These are phyloP conservation scores for Hypocreales sp. DNA, from an alignment of 2,329 filamentous ascomycete genomes.

Conservation along the genomic window DNA sequence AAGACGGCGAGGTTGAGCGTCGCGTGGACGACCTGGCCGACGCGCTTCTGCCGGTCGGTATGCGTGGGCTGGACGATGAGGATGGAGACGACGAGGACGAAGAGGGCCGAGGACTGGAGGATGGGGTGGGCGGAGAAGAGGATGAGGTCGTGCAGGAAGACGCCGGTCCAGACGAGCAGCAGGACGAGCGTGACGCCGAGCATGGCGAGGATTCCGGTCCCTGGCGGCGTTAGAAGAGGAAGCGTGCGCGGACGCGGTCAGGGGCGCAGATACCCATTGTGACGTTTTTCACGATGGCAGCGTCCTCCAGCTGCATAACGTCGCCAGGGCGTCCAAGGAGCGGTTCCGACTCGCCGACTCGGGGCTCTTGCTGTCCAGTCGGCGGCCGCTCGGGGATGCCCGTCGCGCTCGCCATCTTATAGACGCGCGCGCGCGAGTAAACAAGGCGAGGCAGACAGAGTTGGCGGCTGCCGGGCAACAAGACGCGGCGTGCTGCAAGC, in stretches of 20 bases:
- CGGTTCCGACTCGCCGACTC: constrained; percentile 27
- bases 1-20: constrained; percentile 52
- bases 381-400: constrained; percentile 40
- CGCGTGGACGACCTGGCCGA: constrained; percentile 48
- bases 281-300: constrained; percentile 54
- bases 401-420: constrained; percentile 61
- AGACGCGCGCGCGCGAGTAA: too few relatives aligned
- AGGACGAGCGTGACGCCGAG: constrained; percentile 61
- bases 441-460: background rate
- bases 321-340: constrained; percentile 47
- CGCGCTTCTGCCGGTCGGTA: constrained; percentile 55
- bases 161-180: constrained; percentile 60
- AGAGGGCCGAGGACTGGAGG: constrained; percentile 47
- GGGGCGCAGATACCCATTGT: constrained; percentile 42
- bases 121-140: constrained; percentile 86
- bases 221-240: constrained; percentile 36
- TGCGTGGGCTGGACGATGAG: constrained; percentile 81
- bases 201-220: constrained; percentile 70
- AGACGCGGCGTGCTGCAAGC: background rate
- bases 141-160: constrained; percentile 55
- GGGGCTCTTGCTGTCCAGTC: too few relatives aligned
- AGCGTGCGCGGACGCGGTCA: too few relatives aligned
- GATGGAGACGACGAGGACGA: constrained; percentile 65
- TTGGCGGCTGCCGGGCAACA: background rate
- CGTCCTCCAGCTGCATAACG: constrained; percentile 50